Evolutionary conservation across 2,329 filamentous ascomycete genomes (phyloP).

Genomic region (Xylariaceae sp.): DNA sequence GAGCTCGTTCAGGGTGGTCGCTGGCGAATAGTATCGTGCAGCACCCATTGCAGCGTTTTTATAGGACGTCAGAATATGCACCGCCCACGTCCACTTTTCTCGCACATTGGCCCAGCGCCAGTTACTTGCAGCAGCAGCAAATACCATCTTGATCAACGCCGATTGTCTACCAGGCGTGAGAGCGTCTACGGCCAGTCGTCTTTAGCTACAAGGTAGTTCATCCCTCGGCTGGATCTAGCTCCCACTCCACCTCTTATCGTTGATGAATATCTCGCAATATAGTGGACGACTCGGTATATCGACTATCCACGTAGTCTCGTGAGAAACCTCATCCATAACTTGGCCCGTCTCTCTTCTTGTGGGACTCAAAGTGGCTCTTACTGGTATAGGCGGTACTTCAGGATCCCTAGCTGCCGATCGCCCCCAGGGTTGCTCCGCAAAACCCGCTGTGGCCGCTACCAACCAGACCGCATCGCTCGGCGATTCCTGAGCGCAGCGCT

Average conservation of each 20-base stretch:
- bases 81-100: constrained; percentile 46
- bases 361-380: constrained; percentile 19
- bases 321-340: neutral
- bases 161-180: constrained; percentile 14
- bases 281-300: neutral
- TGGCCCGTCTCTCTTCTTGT: constrained; percentile 12
- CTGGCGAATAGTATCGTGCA: constrained; percentile 45
- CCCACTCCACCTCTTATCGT: constrained; percentile 5
- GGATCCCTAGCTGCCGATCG: constrained; percentile 28
- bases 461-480: constrained; percentile 42
- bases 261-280: neutral
- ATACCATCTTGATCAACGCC: constrained; percentile 27
- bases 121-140: constrained; percentile 36
- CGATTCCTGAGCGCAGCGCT: constrained; percentile 37
- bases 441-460: constrained; percentile 38
- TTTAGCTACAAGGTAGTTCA: neutral
- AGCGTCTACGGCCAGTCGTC: constrained; percentile 9
- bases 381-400: constrained; percentile 15
- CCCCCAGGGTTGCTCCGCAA: constrained; percentile 32
- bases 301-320: neutral
- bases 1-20: constrained; percentile 31
- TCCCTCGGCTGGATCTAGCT: constrained; percentile 8
- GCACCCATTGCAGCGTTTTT: constrained; percentile 41
- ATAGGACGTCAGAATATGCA: constrained; percentile 51
- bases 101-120: constrained; percentile 53